Evolutionary conservation across 164 flowering plant species (phyloP).

Genomic region (Vitis rupestris): DNA sequence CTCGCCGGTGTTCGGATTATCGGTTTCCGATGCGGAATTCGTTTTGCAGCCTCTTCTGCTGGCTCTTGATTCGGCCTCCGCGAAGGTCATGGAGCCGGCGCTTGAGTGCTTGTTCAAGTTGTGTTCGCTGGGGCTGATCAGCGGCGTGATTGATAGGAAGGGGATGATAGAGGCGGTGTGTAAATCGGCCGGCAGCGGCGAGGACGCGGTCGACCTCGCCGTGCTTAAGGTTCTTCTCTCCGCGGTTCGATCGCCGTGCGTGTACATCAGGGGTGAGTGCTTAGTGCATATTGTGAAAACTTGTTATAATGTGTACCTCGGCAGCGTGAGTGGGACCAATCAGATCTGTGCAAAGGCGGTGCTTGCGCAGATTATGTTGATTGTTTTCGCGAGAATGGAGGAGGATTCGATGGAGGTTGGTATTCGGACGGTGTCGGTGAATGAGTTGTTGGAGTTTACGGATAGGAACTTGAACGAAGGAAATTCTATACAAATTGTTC

Average conservation of each 20-base stretch:
- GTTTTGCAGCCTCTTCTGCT: slow-evolving; percentile 66
- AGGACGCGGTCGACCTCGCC: slow-evolving; percentile 73
- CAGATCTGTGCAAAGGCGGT: slow-evolving; percentile 95
- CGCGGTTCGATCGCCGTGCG: slow-evolving; percentile 55
- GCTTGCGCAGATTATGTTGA: slow-evolving; percentile 81
- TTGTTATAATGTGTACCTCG: slow-evolving; percentile 88
- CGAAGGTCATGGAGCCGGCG: slow-evolving; percentile 83
- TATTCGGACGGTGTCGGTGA: slow-evolving; percentile 47
- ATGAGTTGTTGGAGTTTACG: slow-evolving; percentile 69
- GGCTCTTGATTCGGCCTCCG: slow-evolving; percentile 67
- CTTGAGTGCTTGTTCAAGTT: slow-evolving; percentile 67
- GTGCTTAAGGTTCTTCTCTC: slow-evolving; percentile 56
- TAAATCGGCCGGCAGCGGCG: slow-evolving; percentile 57
- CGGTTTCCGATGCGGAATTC: slow-evolving; percentile 53
- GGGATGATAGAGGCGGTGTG: slow-evolving; percentile 58
- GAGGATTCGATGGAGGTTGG: slow-evolving; percentile 58
- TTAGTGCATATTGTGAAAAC: slow-evolving; percentile 66
- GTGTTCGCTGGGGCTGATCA: slow-evolving; percentile 56
- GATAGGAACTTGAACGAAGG: slow-evolving; percentile 83
- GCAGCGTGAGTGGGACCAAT: slow-evolving; percentile 75
- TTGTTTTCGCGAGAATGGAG: slow-evolving; percentile 76
- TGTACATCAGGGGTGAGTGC: slow-evolving; percentile 67
- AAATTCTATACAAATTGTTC: slow-evolving; percentile 66
- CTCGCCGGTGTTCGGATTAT: slow-evolving; percentile 45
- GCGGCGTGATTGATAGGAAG: slow-evolving; percentile 47